phyloP scores from a whole-genome alignment of 495 filamentous ascomycete species.

The Tuber microsphaerosporum region DNA sequence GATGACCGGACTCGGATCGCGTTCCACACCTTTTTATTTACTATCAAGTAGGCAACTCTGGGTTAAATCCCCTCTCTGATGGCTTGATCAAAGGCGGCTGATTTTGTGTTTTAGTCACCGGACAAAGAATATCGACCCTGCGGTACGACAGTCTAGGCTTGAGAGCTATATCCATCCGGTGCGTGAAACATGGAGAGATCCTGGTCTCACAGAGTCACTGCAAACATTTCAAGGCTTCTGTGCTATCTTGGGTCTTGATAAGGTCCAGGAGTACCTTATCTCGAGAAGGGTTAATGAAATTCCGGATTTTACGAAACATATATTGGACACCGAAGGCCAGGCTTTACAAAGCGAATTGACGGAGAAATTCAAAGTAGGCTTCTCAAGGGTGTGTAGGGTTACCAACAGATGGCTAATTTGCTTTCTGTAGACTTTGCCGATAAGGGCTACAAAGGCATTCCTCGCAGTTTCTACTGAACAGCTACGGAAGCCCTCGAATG shows the following conservation, averaged over 20 bases:
- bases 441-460: slow-evolving; percentile 82
- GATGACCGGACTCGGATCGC: slow-evolving; percentile 55
- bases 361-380: slow-evolving; percentile 53
- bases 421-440: slow-evolving; percentile 56
- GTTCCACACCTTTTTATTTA: slow-evolving; percentile 76
- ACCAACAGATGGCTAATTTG: neutral
- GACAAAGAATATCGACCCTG: slow-evolving; percentile 62
- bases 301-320: slow-evolving; percentile 70
- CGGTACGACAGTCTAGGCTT: slow-evolving; percentile 57
- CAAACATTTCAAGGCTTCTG: slow-evolving; percentile 75
- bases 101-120: slow-evolving; percentile 57
- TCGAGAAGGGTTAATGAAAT: slow-evolving; percentile 65
- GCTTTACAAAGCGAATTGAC: slow-evolving; percentile 68
- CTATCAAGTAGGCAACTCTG: slow-evolving; percentile 63
- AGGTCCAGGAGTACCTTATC: slow-evolving; percentile 70
- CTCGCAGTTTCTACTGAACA: slow-evolving; percentile 85
- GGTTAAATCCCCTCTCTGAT: neutral
- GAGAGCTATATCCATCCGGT: slow-evolving; percentile 70
- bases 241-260: slow-evolving; percentile 66
- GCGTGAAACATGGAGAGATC: slow-evolving; percentile 69
- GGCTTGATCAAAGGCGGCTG: slow-evolving; percentile 3
- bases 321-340: slow-evolving; percentile 71
- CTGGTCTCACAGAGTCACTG: slow-evolving; percentile 58
- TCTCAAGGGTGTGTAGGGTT: slow-evolving; percentile 43
- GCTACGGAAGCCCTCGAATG: slow-evolving; percentile 58